Base-by-base conservation (phyloP, 169 alveolate genomes). In the Plasmodium fragile region DNA sequence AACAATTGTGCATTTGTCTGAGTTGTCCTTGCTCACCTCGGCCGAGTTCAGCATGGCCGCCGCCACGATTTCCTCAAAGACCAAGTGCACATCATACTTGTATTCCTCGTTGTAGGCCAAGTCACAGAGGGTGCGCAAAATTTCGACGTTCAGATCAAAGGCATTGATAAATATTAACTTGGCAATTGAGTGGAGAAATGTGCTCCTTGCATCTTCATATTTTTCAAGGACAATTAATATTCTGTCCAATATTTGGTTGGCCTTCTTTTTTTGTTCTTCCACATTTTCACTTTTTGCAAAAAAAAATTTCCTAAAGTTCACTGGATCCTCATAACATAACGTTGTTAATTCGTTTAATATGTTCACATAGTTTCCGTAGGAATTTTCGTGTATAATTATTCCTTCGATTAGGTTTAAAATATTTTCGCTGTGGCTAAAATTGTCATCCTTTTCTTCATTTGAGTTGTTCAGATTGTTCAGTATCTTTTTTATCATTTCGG, bases 311-410 rank as follows among this genome's bases (percentile, higher is more conserved):
- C 92, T 25, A 43, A 90, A 90, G 25, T 80, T 49, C 1, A 90
- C 4, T 30, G 94, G 94, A 80, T 90, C 84, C 25, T 90, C 94
- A 75, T 65, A 90, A 69, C 94, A 90, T 70, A 90, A 69, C 59
- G 94, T 90, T 52, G 94, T 79, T 79, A 90, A 90, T 43, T 90
- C 94, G 36, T 78, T 81, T 80, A 90, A 45, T 80, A 90, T 39
- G 55, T 90, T 90, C 28, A 75, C 94, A 69, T 90, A 90, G 30
- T 90, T 90, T 59, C 80, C 25, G 70, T 90, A 75, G n/a, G 90
- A 39, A 25, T 90, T 55, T 69, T 90, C 94, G 81, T 90, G 82
- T 18, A 52, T 32, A 16, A 90, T 69, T 80, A 90, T 90, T 8
- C 83, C 94, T 90, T 90, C 94, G 53, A 90, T 90, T 41, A 90